These are phyloP conservation scores for Colletotrichum viniferum DNA, from an alignment of 2,329 filamentous ascomycete species.

Conservation along the genomic window DNA sequence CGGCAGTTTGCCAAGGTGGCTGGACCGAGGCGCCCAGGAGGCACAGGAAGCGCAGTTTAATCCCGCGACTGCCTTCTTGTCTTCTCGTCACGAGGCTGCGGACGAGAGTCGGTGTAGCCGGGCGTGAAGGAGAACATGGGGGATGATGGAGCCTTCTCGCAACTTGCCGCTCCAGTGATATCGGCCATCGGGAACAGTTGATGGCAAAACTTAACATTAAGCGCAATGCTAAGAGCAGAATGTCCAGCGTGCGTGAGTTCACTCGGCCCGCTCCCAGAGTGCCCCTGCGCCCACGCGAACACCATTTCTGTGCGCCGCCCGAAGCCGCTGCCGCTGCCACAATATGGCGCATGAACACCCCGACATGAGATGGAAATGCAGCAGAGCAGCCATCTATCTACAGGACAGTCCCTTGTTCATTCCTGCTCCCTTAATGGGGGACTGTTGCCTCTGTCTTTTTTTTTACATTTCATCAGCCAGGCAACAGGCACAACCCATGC, in stretches of 20 bases:
- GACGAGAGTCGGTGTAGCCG: not conserved
- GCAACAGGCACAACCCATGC: not conserved
- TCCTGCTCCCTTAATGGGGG: not conserved
- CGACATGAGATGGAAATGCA: slow-evolving; percentile 6
- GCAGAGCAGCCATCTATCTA: not conserved
- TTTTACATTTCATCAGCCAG: not conserved
- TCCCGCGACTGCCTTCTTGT: not conserved
- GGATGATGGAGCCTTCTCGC: not conserved
- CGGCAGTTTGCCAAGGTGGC: slow-evolving; percentile 12
- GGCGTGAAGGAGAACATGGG: not conserved
- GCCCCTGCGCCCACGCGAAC: not conserved
- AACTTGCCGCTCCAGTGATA: not conserved
- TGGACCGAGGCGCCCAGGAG: not conserved
- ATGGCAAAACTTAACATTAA: not conserved
- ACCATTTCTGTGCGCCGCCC: not conserved
- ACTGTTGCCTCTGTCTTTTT: not conserved
- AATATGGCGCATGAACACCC: not conserved
- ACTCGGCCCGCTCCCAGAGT: not conserved
- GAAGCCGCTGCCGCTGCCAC: not conserved
- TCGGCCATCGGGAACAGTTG: not conserved
- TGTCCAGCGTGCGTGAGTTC: not conserved
- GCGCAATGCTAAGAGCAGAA: not conserved
- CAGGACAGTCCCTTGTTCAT: not conserved
- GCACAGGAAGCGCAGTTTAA: not conserved
- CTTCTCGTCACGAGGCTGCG: not conserved